A percentile compares a stretch with the other conserved stretches of the same genome.
These are phyloP conservation scores for Phytophthora capsici DNA, from an alignment of 352 stramenopile species.

Conservation along the genomic window DNA sequence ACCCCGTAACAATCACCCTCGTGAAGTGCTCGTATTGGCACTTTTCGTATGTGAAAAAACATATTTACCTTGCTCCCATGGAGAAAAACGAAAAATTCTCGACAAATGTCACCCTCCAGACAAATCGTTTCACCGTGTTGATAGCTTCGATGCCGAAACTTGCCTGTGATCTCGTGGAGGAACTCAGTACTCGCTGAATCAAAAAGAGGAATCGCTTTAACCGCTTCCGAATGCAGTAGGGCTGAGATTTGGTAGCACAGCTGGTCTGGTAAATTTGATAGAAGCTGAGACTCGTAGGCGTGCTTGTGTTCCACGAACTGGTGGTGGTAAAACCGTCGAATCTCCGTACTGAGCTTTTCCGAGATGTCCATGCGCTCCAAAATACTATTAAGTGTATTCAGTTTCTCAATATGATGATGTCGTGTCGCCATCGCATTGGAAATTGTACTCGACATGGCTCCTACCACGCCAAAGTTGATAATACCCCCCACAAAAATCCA, in stretches of 20 bases:
- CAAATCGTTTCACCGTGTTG: constrained; percentile 79
- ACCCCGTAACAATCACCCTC: constrained; percentile 75
- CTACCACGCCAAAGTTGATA: constrained; percentile 83
- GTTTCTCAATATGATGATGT: constrained; percentile 78
- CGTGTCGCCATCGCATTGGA: constrained; percentile 64
- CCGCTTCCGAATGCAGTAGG: constrained; percentile 66
- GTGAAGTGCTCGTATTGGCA: constrained; percentile 64
- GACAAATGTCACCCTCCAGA: constrained; percentile 71
- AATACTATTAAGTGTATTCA: constrained; percentile 72
- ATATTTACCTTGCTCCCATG: constrained; percentile 67
- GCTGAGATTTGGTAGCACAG: constrained; percentile 81
- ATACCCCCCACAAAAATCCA: constrained; percentile 83
- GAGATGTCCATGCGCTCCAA: constrained; percentile 73
- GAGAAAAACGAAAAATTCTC: constrained; percentile 71
- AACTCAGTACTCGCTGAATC: constrained; percentile 66
- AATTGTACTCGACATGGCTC: constrained; percentile 84
- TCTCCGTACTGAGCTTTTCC: constrained; percentile 61
- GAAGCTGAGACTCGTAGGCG: constrained; percentile 74
- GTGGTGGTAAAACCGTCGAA: constrained; percentile 82
- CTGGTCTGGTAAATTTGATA: constrained; percentile 72
- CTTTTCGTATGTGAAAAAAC: constrained; percentile 51
- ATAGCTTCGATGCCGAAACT: constrained; percentile 77
- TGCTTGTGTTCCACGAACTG: constrained; percentile 74
- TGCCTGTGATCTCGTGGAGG: constrained; percentile 76
- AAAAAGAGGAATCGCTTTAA: constrained; percentile 65